Percentiles rank a stretch among this genome's conserved stretches.
Conservation (phyloP, 2,329 filamentous ascomycete genomes). For the Venturia oleaginea region DNA sequence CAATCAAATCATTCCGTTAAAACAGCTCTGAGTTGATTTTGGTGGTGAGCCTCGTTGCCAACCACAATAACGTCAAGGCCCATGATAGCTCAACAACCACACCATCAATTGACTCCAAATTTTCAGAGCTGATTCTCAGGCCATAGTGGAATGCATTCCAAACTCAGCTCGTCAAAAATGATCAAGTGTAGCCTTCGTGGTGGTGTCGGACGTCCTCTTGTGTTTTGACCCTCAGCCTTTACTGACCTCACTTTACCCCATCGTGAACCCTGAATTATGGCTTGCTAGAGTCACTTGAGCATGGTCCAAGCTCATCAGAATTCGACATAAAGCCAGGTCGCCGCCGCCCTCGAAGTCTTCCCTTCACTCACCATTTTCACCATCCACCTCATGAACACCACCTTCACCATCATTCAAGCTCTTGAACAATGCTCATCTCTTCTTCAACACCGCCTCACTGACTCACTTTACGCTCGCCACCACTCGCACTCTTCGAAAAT, state of each 20-base stretch:
- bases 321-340: background rate
- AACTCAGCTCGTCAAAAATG: background rate
- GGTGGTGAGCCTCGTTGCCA: background rate
- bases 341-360: background rate
- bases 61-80: background rate
- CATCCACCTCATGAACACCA: background rate
- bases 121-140: background rate
- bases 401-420: background rate
- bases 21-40: background rate
- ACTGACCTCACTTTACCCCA: background rate
- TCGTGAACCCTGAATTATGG: background rate
- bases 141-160: background rate
- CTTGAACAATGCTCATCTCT: background rate
- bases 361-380: background rate
- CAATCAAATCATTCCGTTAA: background rate
- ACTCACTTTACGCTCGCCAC: background rate
- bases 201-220: background rate
- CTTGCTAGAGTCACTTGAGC: background rate
- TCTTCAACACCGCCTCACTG: background rate
- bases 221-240: background rate
- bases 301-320: background rate
- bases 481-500: background rate
- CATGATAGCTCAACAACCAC: background rate
- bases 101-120: background rate
- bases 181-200: background rate